A percentile compares a stretch with the other conserved stretches of the same genome.
These are phyloP conservation scores for Monosporascus sp. DNA, from an alignment of 2,329 filamentous ascomycete genomes.

Conservation along the genomic window DNA sequence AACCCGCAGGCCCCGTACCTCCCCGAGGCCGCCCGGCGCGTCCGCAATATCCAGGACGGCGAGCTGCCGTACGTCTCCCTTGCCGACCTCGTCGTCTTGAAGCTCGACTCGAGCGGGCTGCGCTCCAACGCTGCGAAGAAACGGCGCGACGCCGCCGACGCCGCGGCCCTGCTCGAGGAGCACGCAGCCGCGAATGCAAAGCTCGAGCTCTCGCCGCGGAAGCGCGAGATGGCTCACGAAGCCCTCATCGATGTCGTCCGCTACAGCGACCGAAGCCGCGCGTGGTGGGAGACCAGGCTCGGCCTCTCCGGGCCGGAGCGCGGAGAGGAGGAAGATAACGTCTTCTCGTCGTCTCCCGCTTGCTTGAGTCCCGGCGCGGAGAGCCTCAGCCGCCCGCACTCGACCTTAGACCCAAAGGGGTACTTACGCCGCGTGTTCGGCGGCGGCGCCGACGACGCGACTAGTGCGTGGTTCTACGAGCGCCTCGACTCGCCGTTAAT, in stretches of 20 bases:
- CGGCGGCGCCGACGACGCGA: conserved; percentile 4
- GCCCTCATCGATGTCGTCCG: background rate
- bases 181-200: background rate
- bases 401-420: conserved; percentile 10
- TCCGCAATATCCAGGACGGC: conserved; percentile 14
- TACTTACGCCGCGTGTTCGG: conserved; percentile 1
- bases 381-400: conserved; percentile 6
- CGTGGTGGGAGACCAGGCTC: background rate
- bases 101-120: conserved; percentile 16
- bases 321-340: background rate
- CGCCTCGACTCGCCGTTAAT: conserved; percentile 11
- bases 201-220: background rate
- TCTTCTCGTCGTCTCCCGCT: background rate
- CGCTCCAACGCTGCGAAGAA: conserved; percentile 14
- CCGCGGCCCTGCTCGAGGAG: conserved; percentile 15
- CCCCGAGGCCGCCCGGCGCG: conserved; percentile 10
- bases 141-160: conserved; percentile 17
- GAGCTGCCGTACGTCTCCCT: conserved; percentile 20
- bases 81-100: conserved; percentile 18
- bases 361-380: no score
- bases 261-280: background rate
- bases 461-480: conserved; percentile 16
- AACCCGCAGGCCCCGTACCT: conserved; percentile 14
- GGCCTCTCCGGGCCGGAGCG: background rate
- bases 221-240: conserved; percentile 5